Evolutionary conservation across 345 rosid genomes (phyloP).

Genomic region (Sisymbrium irio): DNA sequence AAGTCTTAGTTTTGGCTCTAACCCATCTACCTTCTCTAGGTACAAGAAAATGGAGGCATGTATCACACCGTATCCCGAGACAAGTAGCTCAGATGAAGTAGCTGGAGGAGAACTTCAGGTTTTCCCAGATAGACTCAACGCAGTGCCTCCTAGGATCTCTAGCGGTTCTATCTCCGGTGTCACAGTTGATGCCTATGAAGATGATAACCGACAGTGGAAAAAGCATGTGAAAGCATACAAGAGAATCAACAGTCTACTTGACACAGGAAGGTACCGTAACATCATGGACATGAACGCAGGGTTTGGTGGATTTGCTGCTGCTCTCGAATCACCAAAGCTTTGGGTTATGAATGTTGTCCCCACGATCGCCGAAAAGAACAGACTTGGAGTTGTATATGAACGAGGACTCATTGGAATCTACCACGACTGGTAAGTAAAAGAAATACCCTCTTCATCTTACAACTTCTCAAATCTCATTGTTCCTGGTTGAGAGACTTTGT

Average conservation of each 20-base stretch:
- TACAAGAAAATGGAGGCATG: conserved; percentile 94
- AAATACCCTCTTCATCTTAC: neutral
- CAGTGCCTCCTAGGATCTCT: conserved; percentile 81
- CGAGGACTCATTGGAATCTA: conserved; percentile 96
- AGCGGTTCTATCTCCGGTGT: conserved; percentile 86
- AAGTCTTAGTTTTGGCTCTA: neutral
- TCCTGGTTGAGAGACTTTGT: neutral
- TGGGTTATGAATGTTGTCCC: conserved; percentile 99
- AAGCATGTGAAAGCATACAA: conserved; percentile 86
- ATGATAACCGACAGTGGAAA: conserved; percentile 74
- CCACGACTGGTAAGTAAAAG: conserved; percentile 73
- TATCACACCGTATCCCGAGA: conserved; percentile 76
- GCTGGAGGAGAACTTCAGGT: conserved; percentile 64
- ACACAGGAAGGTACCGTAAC: conserved; percentile 87
- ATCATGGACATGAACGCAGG: conserved; percentile 99
- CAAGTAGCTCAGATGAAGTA: conserved; percentile 52
- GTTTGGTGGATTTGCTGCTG: conserved; percentile 96
- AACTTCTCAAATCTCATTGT: neutral
- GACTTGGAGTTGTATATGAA: conserved; percentile 78
- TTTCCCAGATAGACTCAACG: conserved; percentile 79
- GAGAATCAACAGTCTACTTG: conserved; percentile 69
- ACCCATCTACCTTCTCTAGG: conserved; percentile 42
- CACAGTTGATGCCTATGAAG: conserved; percentile 76
- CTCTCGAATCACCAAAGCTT: conserved; percentile 60
- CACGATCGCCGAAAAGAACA: conserved; percentile 71